Evolutionary conservation across 2,329 filamentous ascomycete species (phyloP).

Genomic region (Hypoxylon sp.): DNA sequence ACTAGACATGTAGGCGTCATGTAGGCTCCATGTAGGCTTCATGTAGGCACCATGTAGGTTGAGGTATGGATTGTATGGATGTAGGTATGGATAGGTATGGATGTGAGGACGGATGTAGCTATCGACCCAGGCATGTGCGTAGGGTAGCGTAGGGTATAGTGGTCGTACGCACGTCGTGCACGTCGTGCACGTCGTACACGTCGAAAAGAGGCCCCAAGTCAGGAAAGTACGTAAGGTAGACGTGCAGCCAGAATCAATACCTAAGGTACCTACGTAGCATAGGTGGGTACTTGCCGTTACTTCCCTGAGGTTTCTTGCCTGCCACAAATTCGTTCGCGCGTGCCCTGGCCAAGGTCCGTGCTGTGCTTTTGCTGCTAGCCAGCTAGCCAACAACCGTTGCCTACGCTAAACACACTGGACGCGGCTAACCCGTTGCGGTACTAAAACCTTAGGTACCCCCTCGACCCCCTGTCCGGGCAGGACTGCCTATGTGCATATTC

Average conservation of each 20-base stretch:
- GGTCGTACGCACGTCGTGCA: conserved; percentile 15
- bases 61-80: background rate
- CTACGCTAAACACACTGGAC: conserved; percentile 21
- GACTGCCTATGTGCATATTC: conserved; percentile 29
- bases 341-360: conserved; percentile 33
- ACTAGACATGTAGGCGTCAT: background rate
- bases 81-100: background rate
- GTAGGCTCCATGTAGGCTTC: background rate
- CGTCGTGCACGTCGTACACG: conserved; percentile 33
- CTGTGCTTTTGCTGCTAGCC: conserved; percentile 16
- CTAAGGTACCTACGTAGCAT: conserved; percentile 43
- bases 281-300: conserved; percentile 37
- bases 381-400: conserved; percentile 15
- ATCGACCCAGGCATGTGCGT: conserved; percentile 1
- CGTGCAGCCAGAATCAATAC: conserved; percentile 41
- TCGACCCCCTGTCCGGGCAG: conserved; percentile 5
- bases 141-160: conserved; percentile 2
- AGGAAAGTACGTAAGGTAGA: conserved; percentile 40
- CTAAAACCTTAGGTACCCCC: conserved; percentile 34
- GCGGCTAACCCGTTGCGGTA: conserved; percentile 40
- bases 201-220: conserved; percentile 32
- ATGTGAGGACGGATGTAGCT: background rate
- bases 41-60: background rate
- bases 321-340: conserved; percentile 41
- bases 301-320: conserved; percentile 28